phyloP scores from a whole-genome alignment of 129 eudicot species.

The Mikania micrantha region DNA sequence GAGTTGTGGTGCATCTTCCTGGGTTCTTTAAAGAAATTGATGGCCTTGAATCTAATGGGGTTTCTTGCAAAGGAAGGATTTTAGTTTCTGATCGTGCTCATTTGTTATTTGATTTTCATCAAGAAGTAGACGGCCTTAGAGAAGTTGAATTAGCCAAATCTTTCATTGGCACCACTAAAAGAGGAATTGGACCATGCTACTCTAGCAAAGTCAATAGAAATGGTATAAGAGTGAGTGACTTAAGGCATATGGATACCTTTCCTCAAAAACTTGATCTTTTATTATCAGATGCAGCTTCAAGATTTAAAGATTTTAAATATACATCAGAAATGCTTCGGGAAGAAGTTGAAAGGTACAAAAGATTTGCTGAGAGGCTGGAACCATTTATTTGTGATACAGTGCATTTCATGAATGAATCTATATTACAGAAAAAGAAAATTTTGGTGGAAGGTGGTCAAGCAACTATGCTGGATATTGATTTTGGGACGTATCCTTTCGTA shows the following conservation, averaged over 20 bases:
- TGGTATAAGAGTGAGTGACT: constrained; percentile 83
- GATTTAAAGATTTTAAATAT: constrained; percentile 70
- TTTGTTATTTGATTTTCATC: constrained; percentile 84
- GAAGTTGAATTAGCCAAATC: constrained; percentile 90
- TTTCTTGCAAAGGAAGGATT: constrained; percentile 81
- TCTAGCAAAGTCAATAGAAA: constrained; percentile 83
- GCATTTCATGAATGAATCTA: constrained; percentile 71
- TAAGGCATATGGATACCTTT: constrained; percentile 95
- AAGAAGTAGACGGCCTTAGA: constrained; percentile 78
- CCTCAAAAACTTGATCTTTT: constrained; percentile 81
- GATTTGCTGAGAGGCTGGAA: constrained; percentile 85
- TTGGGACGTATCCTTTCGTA: constrained; percentile 94
- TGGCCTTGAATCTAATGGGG: constrained; percentile 81
- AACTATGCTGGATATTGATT: constrained; percentile 93
- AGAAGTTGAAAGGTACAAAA: constrained; percentile 81
- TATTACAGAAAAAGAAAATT: constrained; percentile 60
- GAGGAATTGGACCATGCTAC: constrained; percentile 94
- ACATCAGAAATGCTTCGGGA: constrained; percentile 63
- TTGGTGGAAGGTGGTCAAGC: constrained; percentile 99
- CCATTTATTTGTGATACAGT: constrained; percentile 83
- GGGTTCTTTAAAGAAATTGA: constrained; percentile 86
- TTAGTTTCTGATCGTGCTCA: constrained; percentile 93
- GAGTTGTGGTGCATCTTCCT: constrained; percentile 89
- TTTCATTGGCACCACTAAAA: constrained; percentile 85
- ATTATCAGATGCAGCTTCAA: constrained; percentile 79